A percentile compares a stretch with the other conserved stretches of the same genome.
These are phyloP conservation scores for Lactarius pseudohatsudake DNA, from an alignment of 768 basidiomycete species.

Conservation along the genomic window DNA sequence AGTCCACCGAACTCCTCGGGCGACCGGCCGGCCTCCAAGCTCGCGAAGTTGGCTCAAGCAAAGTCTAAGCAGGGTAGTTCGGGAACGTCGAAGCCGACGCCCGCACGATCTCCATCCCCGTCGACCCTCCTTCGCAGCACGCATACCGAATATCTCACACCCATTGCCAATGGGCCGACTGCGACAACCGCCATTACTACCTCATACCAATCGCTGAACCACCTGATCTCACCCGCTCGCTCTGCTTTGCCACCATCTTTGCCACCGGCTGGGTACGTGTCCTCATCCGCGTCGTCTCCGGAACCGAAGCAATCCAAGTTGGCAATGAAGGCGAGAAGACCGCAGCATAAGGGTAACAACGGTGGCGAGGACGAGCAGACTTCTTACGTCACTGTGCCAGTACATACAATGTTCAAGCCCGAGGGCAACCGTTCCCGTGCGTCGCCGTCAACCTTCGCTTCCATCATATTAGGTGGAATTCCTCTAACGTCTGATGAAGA, in stretches of 20 bases:
- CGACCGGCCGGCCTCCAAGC: conserved; percentile 53
- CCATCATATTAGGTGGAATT: conserved; percentile 25
- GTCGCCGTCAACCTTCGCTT: conserved; percentile 72
- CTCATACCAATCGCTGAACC: conserved; percentile 70
- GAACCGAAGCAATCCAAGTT: conserved; percentile 65
- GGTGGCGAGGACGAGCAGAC: conserved; percentile 43
- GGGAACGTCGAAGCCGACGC: conserved; percentile 33
- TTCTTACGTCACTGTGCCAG: conserved; percentile 35
- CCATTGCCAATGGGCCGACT: conserved; percentile 80
- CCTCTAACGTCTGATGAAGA: conserved; percentile 28
- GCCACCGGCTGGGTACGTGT: conserved; percentile 21
- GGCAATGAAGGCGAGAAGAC: conserved; percentile 69
- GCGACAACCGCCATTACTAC: conserved; percentile 85
- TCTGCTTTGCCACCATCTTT: conserved; percentile 32
- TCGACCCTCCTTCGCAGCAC: conserved; percentile 42
- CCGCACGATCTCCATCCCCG: conserved; percentile 26
- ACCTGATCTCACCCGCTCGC: conserved; percentile 42
- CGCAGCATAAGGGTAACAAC: conserved; percentile 45
- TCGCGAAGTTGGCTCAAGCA: conserved; percentile 70
- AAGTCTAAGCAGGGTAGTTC: conserved; percentile 41
- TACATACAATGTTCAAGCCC: conserved; percentile 59
- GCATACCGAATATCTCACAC: conserved; percentile 70
- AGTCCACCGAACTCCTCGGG: conserved; percentile 16
- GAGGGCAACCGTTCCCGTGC: conserved; percentile 59
- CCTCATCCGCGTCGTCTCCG: conserved; percentile 31